A percentile compares a stretch with the other conserved stretches of the same genome.
Conservation (phyloP, 2,329 filamentous ascomycete species). For the Sporothrix phasma region DNA sequence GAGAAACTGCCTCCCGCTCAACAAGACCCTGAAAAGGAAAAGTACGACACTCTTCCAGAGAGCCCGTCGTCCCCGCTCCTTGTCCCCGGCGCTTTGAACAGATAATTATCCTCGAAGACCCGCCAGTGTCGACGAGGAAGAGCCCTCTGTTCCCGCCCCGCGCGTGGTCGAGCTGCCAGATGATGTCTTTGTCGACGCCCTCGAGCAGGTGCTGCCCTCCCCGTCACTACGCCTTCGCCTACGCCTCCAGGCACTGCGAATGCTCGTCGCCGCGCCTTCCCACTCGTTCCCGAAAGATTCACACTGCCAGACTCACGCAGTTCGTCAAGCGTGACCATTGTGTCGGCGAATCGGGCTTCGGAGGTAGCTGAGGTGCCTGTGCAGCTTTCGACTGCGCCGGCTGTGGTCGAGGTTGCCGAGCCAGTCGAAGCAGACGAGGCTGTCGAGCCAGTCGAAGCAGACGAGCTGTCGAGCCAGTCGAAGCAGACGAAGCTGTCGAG, state of each 20-base stretch:
- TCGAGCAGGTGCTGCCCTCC: neutral
- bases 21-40: neutral
- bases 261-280: constrained; percentile 19
- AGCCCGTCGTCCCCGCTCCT: neutral
- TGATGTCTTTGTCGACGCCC: neutral
- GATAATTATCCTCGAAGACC: neutral
- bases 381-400: neutral
- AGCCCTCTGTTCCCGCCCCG: neutral
- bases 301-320: neutral
- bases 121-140: neutral
- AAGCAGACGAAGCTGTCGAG: neutral
- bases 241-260: neutral
- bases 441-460: neutral
- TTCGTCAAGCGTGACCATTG: neutral
- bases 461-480: neutral
- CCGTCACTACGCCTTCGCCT: neutral
- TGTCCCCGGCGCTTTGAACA: neutral
- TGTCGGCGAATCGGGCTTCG: neutral
- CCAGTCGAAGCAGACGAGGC: neutral
- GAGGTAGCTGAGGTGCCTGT: neutral
- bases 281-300: constrained; percentile 20
- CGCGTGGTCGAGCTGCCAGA: constrained; percentile 17
- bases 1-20: neutral
- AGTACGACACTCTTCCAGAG: too few species aligned
- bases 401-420: neutral